Base-by-base conservation (phyloP, 108 stramenopile species). In the Aurantiochytrium sp. region DNA sequence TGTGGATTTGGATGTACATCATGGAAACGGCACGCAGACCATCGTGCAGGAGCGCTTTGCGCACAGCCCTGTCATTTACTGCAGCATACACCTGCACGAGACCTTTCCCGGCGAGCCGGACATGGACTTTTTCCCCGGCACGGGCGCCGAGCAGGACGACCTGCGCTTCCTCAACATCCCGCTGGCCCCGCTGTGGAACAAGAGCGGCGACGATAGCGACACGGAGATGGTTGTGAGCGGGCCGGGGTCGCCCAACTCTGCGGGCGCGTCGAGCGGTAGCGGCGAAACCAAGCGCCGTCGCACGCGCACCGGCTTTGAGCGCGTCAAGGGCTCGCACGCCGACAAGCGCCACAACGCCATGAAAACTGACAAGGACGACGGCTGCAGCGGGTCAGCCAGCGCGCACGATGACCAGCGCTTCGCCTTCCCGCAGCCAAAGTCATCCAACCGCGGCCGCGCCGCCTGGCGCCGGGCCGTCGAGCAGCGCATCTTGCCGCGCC, bases 1-100 rank as follows among this genome's bases (percentile, higher is more conserved):
- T 6, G 87, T 94, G 31, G 93, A 94, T 55, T 90, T 91, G 27
- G 93, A 94, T 34, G 93, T 93, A 0, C 93, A 94, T 65, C 93
- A 93, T 54, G 93, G 93, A 4, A 94, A 94, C 55, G 93, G 93
- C 27, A 92, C 90, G 32, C 87, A 91, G 45, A 88, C 90, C 12
- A 30, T 87, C 22, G 89, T 89, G n/a, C 69, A 87, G 24, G 73
- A 48, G 3, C 55, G 86, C 32, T 91, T 89, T 54, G 87, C 86
- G 30, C 41, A 45, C 69, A 81, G 42, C 17, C 69, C 69, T n/a
- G 41, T 81, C 41, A 39, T 81, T 39, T 81, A 45, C 42, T 81
- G 69, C 69, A 87, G 86, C 2, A 52, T 89, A 19, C 91, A 91
- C 68, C 68, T 54, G 52, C 37, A 86, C 54, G 85, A 86, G 54